Percentiles rank a stretch among this genome's conserved stretches.
phyloP scores from a whole-genome alignment of 2,329 filamentous ascomycete species.

The Calcarisporium arbuscula region DNA sequence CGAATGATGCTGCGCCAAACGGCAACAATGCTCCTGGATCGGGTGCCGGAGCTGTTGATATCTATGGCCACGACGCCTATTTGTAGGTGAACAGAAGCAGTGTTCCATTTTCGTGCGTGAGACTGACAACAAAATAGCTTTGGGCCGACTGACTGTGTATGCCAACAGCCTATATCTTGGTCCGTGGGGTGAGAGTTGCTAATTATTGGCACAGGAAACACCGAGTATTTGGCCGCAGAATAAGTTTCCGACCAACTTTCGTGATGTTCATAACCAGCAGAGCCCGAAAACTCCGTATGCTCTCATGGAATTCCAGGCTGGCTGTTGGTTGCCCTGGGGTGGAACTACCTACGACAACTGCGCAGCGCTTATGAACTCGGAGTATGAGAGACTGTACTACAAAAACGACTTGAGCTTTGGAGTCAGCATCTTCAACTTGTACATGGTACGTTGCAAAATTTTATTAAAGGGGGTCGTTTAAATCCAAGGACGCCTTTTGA shows the following conservation, averaged over 20 bases:
- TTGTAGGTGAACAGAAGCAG: too few species aligned
- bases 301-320: conserved; percentile 65
- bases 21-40: conserved; percentile 61
- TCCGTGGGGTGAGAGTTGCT: too few species aligned
- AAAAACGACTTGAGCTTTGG: conserved; percentile 67
- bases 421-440: conserved; percentile 63
- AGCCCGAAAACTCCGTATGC: conserved; percentile 62
- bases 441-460: conserved; percentile 60
- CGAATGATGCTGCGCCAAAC: conserved; percentile 59
- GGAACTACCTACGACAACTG: conserved; percentile 65
- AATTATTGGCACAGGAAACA: conserved; percentile 24
- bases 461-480: too few species aligned
- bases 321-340: conserved; percentile 69
- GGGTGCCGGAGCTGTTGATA: conserved; percentile 46
- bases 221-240: conserved; percentile 51
- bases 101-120: not conserved
- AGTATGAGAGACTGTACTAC: conserved; percentile 75
- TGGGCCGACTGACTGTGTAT: too few species aligned
- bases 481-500: not conserved
- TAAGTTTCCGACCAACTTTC: conserved; percentile 48
- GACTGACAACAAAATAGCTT: too few species aligned
- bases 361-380: conserved; percentile 56
- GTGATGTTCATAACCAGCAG: conserved; percentile 29
- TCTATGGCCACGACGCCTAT: conserved; percentile 49
- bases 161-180: too few species aligned